Base-by-base conservation (phyloP, 176 grass and related monocot species). In the Raddia distichophylla region DNA sequence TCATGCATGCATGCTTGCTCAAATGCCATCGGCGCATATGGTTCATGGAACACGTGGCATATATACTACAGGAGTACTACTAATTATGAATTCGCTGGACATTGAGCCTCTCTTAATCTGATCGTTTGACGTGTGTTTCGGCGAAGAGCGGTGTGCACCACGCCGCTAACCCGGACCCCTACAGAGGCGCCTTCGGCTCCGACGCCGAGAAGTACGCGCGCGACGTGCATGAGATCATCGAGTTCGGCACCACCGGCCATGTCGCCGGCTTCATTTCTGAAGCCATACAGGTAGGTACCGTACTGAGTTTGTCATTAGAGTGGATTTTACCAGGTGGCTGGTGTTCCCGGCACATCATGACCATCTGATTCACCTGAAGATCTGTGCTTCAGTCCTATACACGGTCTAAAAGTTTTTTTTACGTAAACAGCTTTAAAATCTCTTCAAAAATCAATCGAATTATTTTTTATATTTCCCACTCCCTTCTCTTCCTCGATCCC, bases 251-350 rank as follows among this genome's bases (percentile, higher is more conserved):
- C 12, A 91, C 89, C 20, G 96, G 96, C 10, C 88, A 91, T 0
- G 86, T 98, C 22, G 90, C 96, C 5, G 96, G 84, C 44, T 98
- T 95, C 86, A 98, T 98, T 72, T 95, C 90, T 5, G 89, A 98
- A 84, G 86, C 96, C 47, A 93, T 95, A 86, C 94, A 97, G 88
- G 94, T 80, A 73, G 3, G 13, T 46, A 50, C 27, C 27, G 27
- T 27, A 27, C 37, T 40, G 37, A 40, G 37, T 40, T 40, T 40
- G 37, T 40, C 37, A 27, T 27, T 1, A 27, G 27, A 27, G 27
- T 27, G 27, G 27, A 27, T 27, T 27, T 27, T 27, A 27, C 27
- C 27, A 27, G 27, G 27, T 27, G 27, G 27, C 27, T 27, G 27
- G 27, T 27, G 27, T 27, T 27, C 27, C 27, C 27, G 27, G 27